Conservation (phyloP, 192 early-diverging fungal genomes). For the Backusella parvicylindrica region DNA sequence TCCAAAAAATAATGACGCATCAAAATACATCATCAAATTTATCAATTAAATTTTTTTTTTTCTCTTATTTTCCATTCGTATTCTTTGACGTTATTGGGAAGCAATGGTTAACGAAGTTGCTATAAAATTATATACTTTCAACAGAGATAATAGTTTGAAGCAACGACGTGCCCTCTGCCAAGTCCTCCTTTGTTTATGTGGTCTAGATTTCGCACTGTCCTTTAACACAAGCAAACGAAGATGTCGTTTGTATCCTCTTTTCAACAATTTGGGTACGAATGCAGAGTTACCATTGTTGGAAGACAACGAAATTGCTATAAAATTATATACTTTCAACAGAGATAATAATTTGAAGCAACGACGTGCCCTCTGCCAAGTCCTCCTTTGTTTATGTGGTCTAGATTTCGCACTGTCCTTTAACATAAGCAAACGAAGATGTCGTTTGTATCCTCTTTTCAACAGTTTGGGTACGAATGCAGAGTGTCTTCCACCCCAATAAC, state of each 20-base stretch:
- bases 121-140: not conserved
- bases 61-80: not conserved
- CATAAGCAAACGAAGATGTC: not conserved
- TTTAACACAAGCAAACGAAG: not conserved
- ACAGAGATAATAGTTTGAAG: not conserved
- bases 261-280: not conserved
- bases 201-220: not conserved
- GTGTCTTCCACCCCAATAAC: not conserved
- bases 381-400: not conserved
- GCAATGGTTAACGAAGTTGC: not conserved
- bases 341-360: not conserved
- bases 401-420: not conserved
- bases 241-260: not conserved
- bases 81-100: not conserved
- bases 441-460: not conserved
- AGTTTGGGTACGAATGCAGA: not conserved
- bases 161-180: not conserved
- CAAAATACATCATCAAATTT: not conserved
- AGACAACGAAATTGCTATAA: not conserved
- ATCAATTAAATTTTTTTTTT: not conserved
- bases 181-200: not conserved
- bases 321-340: not conserved
- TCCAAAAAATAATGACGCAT: no score
- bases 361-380: not conserved
- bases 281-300: no score